Evolutionary conservation across 164 flowering plant species (phyloP).

Genomic region (Malania oleifera): DNA sequence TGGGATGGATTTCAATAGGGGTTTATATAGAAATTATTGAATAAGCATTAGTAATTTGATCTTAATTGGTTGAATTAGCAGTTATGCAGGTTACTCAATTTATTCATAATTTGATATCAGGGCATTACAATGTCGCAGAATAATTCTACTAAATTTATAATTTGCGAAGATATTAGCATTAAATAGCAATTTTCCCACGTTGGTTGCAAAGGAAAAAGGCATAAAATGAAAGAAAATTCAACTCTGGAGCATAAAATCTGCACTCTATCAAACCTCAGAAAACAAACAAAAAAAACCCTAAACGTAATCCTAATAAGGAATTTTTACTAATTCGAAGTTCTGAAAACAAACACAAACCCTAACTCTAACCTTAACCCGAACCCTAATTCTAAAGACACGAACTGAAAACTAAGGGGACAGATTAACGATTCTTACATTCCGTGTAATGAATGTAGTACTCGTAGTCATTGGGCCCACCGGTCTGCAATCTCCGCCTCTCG

Average conservation of each 20-base stretch:
- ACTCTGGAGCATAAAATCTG: not conserved
- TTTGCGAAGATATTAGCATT: too few relatives aligned
- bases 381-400: not conserved
- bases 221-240: not conserved
- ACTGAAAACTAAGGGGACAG: not conserved
- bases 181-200: too few relatives aligned
- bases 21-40: too few relatives aligned
- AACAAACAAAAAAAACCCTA: not conserved
- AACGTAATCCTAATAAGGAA: not conserved
- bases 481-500: not conserved
- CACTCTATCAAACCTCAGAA: not conserved
- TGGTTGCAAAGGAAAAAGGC: not conserved
- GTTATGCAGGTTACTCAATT: too few relatives aligned
- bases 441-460: conserved; percentile 8
- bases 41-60: too few relatives aligned
- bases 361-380: too few relatives aligned
- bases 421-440: conserved; percentile 1
- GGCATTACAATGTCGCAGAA: too few relatives aligned
- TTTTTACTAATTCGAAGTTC: not conserved
- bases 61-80: too few relatives aligned
- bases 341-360: conserved; percentile 2
- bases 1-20: too few relatives aligned
- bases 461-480: not conserved
- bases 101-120: too few relatives aligned
- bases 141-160: too few relatives aligned